Conservation (phyloP, 495 filamentous ascomycete genomes). For the Pyrenula massariospora region DNA sequence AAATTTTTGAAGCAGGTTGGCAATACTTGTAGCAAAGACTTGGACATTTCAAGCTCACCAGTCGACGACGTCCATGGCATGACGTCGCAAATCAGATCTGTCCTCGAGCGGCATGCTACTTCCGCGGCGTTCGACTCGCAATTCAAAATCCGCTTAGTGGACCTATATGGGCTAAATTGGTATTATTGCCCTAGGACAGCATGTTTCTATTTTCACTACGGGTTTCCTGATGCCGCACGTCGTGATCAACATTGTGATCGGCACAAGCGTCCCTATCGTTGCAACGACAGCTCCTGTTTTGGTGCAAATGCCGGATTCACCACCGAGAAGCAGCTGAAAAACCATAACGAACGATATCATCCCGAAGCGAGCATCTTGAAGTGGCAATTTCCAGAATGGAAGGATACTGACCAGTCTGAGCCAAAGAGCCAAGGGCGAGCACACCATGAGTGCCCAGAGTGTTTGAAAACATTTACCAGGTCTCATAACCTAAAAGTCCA, state of each 20-base stretch:
- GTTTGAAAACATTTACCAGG: slow-evolving; percentile 10
- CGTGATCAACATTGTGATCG: slow-evolving; percentile 19
- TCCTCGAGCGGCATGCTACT: slow-evolving; percentile 1
- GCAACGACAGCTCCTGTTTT: slow-evolving; percentile 16
- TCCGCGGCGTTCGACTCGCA: not conserved
- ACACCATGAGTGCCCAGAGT: slow-evolving; percentile 1
- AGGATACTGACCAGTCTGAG: not conserved
- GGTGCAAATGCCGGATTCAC: slow-evolving; percentile 21
- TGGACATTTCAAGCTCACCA: slow-evolving; percentile 11
- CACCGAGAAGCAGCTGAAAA: slow-evolving; percentile 24
- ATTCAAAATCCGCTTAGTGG: not conserved
- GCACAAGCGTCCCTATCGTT: slow-evolving; percentile 27
- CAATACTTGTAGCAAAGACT: slow-evolving; percentile 8
- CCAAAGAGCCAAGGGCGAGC: slow-evolving; percentile 1
- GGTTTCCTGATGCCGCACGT: slow-evolving; percentile 16
- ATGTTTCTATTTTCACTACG: slow-evolving; percentile 31
- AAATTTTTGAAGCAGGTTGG: not conserved
- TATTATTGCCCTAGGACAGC: slow-evolving; percentile 27
- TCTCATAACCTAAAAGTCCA: slow-evolving; percentile 15
- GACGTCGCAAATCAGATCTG: slow-evolving; percentile 3
- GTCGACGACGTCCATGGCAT: slow-evolving; percentile 8
- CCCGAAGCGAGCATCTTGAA: slow-evolving; percentile 9
- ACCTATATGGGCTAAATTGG: slow-evolving; percentile 17
- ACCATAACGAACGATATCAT: slow-evolving; percentile 17
- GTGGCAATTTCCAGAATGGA: slow-evolving; percentile 6